Conservation (phyloP, 1,284 basidiomycete genomes). For the Cystobasidiaceae sp. region DNA sequence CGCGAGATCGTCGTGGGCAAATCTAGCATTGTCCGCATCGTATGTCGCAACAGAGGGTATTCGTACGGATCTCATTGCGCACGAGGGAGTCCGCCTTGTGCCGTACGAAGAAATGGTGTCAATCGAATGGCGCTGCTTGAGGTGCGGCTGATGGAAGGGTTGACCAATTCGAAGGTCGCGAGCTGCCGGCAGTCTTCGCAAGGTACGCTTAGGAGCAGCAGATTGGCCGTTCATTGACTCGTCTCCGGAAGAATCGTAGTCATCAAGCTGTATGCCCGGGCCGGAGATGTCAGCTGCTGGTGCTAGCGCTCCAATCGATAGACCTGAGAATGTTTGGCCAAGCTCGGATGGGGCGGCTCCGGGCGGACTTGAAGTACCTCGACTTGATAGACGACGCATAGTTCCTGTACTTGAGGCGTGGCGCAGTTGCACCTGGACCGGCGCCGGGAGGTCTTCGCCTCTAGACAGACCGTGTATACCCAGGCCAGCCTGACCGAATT, state of each 20-base stretch:
- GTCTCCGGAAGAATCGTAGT: constrained; percentile 42
- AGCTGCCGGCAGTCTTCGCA: constrained; percentile 41
- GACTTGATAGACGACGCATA: background rate
- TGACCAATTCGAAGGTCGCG: constrained; percentile 38
- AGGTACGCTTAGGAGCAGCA: constrained; percentile 34
- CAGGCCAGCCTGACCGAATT: background rate
- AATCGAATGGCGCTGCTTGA: constrained; percentile 61
- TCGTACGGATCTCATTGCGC: constrained; percentile 50
- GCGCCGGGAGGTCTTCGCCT: background rate
- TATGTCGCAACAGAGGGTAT: constrained; percentile 31
- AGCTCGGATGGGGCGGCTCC: too few species aligned
- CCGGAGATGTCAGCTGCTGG: background rate
- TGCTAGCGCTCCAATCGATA: background rate
- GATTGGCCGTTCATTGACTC: constrained; percentile 35
- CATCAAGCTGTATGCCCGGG: constrained; percentile 42
- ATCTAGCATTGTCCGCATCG: constrained; percentile 2
- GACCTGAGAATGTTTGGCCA: too few species aligned
- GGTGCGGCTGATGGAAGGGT: constrained; percentile 51
- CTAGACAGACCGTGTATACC: background rate
- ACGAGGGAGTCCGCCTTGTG: constrained; percentile 51
- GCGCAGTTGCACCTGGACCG: background rate
- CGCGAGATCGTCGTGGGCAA: constrained; percentile 8
- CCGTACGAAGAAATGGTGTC: constrained; percentile 72
- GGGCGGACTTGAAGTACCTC: background rate
- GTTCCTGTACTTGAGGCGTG: background rate